A percentile compares a stretch with the other conserved stretches of the same genome.
phyloP scores from a whole-genome alignment of 257 asterid genomes.

The Euphrasia confusa region DNA sequence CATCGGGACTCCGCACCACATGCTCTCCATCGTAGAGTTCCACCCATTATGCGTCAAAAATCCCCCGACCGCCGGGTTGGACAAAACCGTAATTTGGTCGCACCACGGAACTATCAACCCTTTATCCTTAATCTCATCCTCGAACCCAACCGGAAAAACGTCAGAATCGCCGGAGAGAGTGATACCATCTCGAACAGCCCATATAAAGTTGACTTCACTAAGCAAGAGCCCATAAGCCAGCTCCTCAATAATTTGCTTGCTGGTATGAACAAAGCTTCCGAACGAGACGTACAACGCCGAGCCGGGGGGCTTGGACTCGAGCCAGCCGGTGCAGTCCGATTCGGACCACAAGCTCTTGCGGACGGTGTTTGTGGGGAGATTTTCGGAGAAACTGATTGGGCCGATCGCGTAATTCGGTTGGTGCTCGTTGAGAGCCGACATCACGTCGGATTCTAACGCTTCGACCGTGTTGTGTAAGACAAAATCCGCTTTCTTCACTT shows the following conservation, averaged over 20 bases:
- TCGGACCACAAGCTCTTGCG: too few relatives aligned
- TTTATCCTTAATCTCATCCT: conserved; percentile 20
- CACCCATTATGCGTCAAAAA: conserved; percentile 49
- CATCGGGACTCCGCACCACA: conserved; percentile 47
- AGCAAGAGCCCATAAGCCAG: too few relatives aligned
- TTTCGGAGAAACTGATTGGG: conserved; percentile 21
- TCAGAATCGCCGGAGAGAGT: conserved; percentile 20
- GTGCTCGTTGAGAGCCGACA: conserved; percentile 5
- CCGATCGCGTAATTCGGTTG: conserved; percentile 14
- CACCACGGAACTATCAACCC: conserved; percentile 49
- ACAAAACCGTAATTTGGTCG: conserved; percentile 27
- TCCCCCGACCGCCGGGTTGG: conserved; percentile 35
- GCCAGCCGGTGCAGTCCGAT: too few relatives aligned
- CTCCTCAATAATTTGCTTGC: neutral
- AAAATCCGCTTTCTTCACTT: conserved; percentile 20
- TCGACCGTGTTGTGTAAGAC: conserved; percentile 23
- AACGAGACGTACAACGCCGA: neutral
- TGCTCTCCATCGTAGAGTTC: conserved; percentile 47
- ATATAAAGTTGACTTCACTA: conserved; percentile 34
- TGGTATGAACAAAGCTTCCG: neutral
- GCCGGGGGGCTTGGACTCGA: too few relatives aligned
- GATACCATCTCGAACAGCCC: conserved; percentile 51
- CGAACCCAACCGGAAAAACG: conserved; percentile 25
- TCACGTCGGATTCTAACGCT: conserved; percentile 11
- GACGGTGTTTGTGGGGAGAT: too few relatives aligned